These are phyloP conservation scores for Cryomyces antarcticus DNA, from an alignment of 495 filamentous ascomycete species.

Conservation along the genomic window DNA sequence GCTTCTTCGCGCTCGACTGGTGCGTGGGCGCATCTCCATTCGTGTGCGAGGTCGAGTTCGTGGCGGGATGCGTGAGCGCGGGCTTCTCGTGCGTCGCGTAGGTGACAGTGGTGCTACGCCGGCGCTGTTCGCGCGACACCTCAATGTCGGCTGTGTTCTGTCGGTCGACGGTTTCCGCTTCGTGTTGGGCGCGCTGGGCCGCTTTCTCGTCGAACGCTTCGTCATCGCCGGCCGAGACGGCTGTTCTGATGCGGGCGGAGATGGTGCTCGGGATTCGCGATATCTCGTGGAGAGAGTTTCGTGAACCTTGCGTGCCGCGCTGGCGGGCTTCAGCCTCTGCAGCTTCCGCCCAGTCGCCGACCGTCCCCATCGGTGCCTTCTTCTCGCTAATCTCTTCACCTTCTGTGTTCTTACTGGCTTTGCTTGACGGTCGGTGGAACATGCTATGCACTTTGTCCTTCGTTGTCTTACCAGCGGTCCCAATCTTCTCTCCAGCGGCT, in stretches of 20 bases:
- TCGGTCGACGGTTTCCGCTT: background rate
- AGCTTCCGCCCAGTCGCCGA: background rate
- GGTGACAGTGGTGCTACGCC: background rate
- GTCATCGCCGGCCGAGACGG: background rate
- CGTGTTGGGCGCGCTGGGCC: conserved; percentile 1
- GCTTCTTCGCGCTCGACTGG: conserved; percentile 19
- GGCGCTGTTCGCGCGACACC: background rate
- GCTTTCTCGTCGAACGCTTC: conserved; percentile 19
- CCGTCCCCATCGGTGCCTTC: conserved; percentile 1
- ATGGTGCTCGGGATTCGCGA: no score
- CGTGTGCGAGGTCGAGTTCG: no score
- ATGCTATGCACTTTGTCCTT: conserved; percentile 4
- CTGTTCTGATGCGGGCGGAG: background rate
- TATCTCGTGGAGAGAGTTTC: background rate
- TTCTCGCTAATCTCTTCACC: conserved; percentile 3
- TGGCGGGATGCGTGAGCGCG: background rate
- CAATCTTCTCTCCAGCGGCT: background rate
- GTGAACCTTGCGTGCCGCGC: background rate
- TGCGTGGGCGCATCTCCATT: no score
- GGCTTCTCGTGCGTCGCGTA: background rate
- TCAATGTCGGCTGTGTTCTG: background rate
- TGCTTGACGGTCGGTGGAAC: conserved; percentile 4
- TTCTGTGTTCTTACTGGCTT: conserved; percentile 1
- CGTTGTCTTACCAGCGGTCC: background rate
- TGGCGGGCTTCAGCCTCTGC: background rate